Evolutionary conservation across 208 protist genomes (phyloP).

Genomic region (Porcisia hertigi): DNA sequence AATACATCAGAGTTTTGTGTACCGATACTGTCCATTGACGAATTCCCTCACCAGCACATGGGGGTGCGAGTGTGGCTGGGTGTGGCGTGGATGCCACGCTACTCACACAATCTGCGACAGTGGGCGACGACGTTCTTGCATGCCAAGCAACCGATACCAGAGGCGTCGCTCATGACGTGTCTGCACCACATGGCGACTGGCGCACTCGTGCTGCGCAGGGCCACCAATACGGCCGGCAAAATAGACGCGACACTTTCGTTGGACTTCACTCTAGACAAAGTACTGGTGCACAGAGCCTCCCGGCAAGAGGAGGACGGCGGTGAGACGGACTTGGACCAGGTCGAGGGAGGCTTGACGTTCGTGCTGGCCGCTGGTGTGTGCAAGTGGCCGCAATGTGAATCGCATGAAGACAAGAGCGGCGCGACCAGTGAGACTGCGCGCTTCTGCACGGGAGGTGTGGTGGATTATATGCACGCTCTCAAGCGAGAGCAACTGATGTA

Average conservation of each 20-base stretch:
- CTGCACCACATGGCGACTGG: constrained; percentile 43
- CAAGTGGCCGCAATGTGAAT: background rate
- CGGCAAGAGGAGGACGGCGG: background rate
- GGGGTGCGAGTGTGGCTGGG: constrained; percentile 36
- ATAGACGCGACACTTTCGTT: background rate
- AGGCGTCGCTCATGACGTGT: constrained; percentile 33
- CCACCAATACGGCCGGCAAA: background rate
- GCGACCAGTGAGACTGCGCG: background rate
- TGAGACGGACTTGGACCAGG: background rate
- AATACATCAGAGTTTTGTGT: constrained; percentile 52
- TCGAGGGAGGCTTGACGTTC: background rate
- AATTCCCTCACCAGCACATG: constrained; percentile 35
- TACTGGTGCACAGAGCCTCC: constrained; percentile 9
- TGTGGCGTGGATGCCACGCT: constrained; percentile 77
- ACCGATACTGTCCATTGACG: constrained; percentile 48
- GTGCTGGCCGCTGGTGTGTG: background rate
- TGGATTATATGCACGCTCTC: background rate
- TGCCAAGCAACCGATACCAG: constrained; percentile 32
- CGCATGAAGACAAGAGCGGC: background rate
- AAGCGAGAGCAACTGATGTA: constrained; percentile 1
- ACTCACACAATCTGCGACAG: constrained; percentile 36
- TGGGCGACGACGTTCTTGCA: constrained; percentile 41
- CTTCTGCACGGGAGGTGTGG: background rate
- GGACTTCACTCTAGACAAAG: constrained; percentile 8
- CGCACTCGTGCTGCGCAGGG: constrained; percentile 31